phyloP scores from a whole-genome alignment of 192 early-diverging fungal genomes.

The Cladochytrium replicatum region DNA sequence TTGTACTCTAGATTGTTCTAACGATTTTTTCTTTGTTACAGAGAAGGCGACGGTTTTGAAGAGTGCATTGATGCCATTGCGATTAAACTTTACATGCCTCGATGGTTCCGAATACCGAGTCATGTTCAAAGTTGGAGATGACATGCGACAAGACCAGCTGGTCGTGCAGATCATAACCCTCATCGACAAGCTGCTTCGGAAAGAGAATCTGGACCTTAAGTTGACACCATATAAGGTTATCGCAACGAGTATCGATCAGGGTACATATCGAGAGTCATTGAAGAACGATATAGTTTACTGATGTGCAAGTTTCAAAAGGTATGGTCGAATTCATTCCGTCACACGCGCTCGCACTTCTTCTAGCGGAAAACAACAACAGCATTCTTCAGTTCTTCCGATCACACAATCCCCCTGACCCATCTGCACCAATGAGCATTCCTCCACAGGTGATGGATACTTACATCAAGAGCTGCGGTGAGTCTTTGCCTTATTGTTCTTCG shows the following conservation, averaged over 20 bases:
- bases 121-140: conserved; percentile 98
- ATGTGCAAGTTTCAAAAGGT: conserved; percentile 12
- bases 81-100: conserved; percentile 69
- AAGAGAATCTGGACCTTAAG: conserved; percentile 91
- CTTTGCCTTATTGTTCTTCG: not conserved
- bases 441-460: conserved; percentile 87
- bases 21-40: conserved; percentile 5
- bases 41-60: conserved; percentile 85
- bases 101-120: conserved; percentile 85
- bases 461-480: conserved; percentile 81
- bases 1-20: conserved; percentile 1
- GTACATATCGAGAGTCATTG: conserved; percentile 25
- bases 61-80: conserved; percentile 77
- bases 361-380: conserved; percentile 78
- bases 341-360: conserved; percentile 74
- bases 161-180: conserved; percentile 95
- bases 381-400: conserved; percentile 69
- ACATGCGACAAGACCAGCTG: conserved; percentile 95
- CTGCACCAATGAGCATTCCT: conserved; percentile 55
- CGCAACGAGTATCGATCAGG: conserved; percentile 89
- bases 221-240: conserved; percentile 93
- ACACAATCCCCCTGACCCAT: conserved; percentile 55
- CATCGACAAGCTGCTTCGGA: conserved; percentile 89
- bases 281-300: not conserved
- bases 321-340: conserved; percentile 93